Percentiles rank a stretch among this genome's conserved stretches.
Evolutionary conservation across 306 rosid genomes (phyloP).

Genomic region (Luffa aegyptiaca): DNA sequence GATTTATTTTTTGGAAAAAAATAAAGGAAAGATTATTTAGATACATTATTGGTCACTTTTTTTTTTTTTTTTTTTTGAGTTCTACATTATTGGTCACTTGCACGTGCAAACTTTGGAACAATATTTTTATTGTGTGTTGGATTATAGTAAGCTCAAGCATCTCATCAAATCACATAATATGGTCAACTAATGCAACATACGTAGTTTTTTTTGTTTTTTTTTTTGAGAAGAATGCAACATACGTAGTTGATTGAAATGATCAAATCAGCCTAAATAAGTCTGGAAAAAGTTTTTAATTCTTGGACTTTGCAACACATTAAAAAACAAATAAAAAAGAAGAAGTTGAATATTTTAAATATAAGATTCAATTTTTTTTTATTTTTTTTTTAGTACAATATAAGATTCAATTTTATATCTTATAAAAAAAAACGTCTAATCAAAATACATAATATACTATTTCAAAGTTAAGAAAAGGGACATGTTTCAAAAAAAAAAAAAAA

Average conservation of each 20-base stretch:
- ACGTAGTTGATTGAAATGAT: neutral
- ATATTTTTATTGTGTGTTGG: neutral
- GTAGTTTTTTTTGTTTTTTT: too few relatives aligned
- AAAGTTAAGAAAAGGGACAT: neutral
- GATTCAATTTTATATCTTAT: neutral
- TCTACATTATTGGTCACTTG: neutral
- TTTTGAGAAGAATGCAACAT: neutral
- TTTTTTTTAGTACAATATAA: too few relatives aligned
- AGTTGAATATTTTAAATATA: neutral
- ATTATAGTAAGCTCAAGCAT: neutral
- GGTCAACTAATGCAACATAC: neutral
- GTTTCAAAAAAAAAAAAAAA: too few relatives aligned
- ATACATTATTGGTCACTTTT: neutral
- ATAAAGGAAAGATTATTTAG: neutral
- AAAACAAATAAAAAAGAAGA: neutral
- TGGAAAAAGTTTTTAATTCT: neutral
- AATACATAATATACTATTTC: neutral
- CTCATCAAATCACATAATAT: neutral
- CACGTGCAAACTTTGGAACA: neutral
- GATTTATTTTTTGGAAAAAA: neutral
- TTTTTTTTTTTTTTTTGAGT: too few relatives aligned
- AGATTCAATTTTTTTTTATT: neutral
- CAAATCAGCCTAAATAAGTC: neutral
- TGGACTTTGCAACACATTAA: neutral
- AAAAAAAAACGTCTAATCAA: neutral